Conservation (phyloP, 2,329 filamentous ascomycete genomes). For the Cercospora sojina region DNA sequence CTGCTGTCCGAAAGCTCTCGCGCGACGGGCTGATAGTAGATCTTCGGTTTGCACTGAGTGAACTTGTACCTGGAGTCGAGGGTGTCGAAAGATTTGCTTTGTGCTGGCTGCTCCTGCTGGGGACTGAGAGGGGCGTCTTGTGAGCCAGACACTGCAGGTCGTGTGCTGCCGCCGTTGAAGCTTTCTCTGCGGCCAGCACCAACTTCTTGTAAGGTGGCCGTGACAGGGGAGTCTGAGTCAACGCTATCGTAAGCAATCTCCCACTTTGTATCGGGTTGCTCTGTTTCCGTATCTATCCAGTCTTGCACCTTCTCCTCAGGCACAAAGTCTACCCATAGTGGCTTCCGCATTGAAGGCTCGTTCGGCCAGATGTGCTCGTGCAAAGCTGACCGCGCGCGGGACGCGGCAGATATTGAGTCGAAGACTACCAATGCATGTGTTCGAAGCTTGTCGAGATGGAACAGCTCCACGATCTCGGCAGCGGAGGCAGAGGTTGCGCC, state of each 20-base stretch:
- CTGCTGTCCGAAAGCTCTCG: conserved; percentile 64
- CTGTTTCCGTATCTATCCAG: conserved; percentile 70
- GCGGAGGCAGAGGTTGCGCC: conserved; percentile 42
- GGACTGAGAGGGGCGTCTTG: conserved; percentile 18
- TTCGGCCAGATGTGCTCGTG: conserved; percentile 83
- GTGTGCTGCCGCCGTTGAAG: conserved; percentile 29
- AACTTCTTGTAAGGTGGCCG: conserved; percentile 29
- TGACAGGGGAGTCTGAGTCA: conserved; percentile 54
- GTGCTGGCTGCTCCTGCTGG: conserved; percentile 11
- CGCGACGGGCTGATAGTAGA: conserved; percentile 66
- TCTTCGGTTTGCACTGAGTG: conserved; percentile 61
- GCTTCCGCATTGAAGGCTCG: conserved; percentile 72
- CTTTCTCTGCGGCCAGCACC: conserved; percentile 5
- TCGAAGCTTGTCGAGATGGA: conserved; percentile 80
- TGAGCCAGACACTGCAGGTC: conserved; percentile 19
- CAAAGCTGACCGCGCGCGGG: conserved; percentile 70
- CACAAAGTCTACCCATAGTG: conserved; percentile 85
- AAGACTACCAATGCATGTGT: conserved; percentile 86
- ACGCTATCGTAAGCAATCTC: conserved; percentile 66
- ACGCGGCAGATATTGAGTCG: conserved; percentile 65
- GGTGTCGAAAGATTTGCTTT: conserved; percentile 31
- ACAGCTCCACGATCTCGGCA: conserved; percentile 57
- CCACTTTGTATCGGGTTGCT: conserved; percentile 57
- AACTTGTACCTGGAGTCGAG: conserved; percentile 61
- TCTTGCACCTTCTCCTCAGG: conserved; percentile 67